These are phyloP conservation scores for Aureobasidium pullulans DNA, from an alignment of 2,329 filamentous ascomycete species.

Conservation along the genomic window DNA sequence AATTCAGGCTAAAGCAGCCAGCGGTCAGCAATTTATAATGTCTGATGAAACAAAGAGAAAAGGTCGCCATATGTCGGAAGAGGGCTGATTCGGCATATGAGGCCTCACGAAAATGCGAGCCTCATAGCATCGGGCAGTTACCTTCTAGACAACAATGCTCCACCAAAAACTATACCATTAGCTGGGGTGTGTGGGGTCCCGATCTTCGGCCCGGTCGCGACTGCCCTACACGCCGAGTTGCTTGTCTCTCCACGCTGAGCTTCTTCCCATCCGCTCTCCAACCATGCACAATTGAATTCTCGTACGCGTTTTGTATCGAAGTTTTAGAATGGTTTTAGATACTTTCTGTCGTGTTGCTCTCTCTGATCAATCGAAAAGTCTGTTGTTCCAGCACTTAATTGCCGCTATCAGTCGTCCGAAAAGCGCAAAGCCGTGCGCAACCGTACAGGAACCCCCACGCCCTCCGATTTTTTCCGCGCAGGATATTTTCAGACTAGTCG, in stretches of 20 bases:
- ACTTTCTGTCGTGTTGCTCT: neutral
- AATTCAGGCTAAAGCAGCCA: constrained; percentile 13
- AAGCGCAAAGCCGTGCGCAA: constrained; percentile 8
- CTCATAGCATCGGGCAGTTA: neutral
- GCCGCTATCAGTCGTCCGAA: constrained; percentile 1
- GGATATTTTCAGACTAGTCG: neutral
- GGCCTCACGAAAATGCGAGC: neutral
- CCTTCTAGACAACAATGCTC: neutral
- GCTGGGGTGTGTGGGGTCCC: constrained; percentile 1
- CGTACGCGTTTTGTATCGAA: neutral
- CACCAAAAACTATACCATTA: neutral
- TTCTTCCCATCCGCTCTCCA: neutral
- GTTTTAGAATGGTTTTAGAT: constrained; percentile 7
- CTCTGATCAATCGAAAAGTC: neutral
- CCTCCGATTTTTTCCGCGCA: constrained; percentile 3
- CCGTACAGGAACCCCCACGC: neutral
- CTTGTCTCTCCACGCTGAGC: neutral
- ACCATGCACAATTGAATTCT: neutral
- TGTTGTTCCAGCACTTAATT: neutral
- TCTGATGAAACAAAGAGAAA: neutral
- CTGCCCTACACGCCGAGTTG: neutral
- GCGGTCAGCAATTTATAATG: constrained; percentile 8
- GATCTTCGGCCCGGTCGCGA: neutral
- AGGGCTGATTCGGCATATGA: constrained; percentile 4
- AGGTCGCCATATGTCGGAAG: constrained; percentile 6